Evolutionary conservation across 2,329 filamentous ascomycete species (phyloP).

Genomic region (Clathrospora elynae): DNA sequence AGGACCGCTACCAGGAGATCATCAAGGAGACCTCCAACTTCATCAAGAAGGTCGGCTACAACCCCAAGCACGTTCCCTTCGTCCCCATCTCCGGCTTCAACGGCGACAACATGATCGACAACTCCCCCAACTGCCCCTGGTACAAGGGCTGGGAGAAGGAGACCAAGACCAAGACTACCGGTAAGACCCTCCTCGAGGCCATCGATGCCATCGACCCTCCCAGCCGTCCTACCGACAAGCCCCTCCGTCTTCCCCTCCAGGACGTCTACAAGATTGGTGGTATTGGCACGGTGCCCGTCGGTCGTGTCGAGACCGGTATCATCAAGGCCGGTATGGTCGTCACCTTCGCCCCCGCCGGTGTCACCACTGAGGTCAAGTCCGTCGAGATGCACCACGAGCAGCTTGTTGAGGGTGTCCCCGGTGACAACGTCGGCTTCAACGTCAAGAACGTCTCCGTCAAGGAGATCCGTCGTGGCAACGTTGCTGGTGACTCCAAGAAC

Average conservation of each 20-base stretch:
- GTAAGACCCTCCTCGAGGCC: constrained; percentile 99
- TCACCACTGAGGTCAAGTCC: constrained; percentile 99
- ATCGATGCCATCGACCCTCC: constrained; percentile 96
- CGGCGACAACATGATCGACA: constrained; percentile 98
- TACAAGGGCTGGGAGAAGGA: constrained; percentile 99
- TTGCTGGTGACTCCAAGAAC: constrained; percentile 99
- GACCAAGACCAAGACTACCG: constrained; percentile 84
- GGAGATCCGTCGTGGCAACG: constrained; percentile 99
- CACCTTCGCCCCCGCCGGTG: constrained; percentile 96
- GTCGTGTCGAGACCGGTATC: constrained; percentile 98
- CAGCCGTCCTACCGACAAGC: constrained; percentile 95
- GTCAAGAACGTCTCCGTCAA: constrained; percentile 99
- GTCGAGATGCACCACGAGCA: constrained; percentile 99
- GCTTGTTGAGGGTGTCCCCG: constrained; percentile 90
- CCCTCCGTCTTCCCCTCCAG: constrained; percentile 99
- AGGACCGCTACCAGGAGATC: constrained; percentile 97
- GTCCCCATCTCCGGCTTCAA: constrained; percentile 99
- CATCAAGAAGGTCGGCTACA: constrained; percentile 99
- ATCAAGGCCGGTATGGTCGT: constrained; percentile 92
- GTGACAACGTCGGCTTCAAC: constrained; percentile 99
- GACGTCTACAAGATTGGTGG: constrained; percentile 99
- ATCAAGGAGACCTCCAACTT: constrained; percentile 99
- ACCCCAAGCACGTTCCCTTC: constrained; percentile 98
- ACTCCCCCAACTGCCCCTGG: constrained; percentile 95
- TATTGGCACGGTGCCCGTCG: constrained; percentile 99